phyloP scores from a whole-genome alignment of 2,329 filamentous ascomycete species.

The Exophiala sp. region DNA sequence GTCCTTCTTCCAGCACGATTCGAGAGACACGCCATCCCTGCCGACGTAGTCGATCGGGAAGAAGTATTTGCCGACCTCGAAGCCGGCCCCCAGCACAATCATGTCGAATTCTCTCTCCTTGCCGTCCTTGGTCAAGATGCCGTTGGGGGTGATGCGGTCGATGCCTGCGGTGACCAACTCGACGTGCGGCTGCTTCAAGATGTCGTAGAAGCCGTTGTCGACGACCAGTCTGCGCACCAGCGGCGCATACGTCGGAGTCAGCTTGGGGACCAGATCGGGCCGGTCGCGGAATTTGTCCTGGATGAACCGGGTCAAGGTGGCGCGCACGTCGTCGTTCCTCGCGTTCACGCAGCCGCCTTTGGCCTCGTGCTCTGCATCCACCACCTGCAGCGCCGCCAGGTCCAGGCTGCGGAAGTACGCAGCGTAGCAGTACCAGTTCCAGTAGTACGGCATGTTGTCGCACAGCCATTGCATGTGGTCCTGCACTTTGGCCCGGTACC shows the following conservation, averaged over 20 bases:
- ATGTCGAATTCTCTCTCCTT: conserved; percentile 31
- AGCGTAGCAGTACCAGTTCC: conserved; percentile 1
- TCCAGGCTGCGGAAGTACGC: not conserved
- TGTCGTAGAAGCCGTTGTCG: conserved; percentile 26
- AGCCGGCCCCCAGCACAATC: conserved; percentile 36
- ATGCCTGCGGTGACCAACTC: conserved; percentile 3
- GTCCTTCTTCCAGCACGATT: conserved; percentile 31
- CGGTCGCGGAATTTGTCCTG: not conserved
- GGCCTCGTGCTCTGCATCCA: not conserved
- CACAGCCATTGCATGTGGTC: not conserved
- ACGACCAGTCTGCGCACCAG: conserved; percentile 38
- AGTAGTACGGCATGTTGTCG: not conserved
- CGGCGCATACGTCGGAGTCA: not conserved
- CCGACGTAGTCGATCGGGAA: conserved; percentile 46
- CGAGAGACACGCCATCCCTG: conserved; percentile 40
- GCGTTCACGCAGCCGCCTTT: not conserved
- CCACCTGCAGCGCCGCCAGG: not conserved
- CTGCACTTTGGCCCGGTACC: not conserved
- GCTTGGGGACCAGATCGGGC: not conserved
- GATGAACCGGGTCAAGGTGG: not conserved
- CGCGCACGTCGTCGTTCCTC: not conserved
- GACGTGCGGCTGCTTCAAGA: conserved; percentile 25
- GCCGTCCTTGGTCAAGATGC: conserved; percentile 29
- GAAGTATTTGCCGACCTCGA: conserved; percentile 50
- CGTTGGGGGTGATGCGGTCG: conserved; percentile 30